Conservation (phyloP, 192 early-diverging fungal species). For the Rhizophagus clarus region DNA sequence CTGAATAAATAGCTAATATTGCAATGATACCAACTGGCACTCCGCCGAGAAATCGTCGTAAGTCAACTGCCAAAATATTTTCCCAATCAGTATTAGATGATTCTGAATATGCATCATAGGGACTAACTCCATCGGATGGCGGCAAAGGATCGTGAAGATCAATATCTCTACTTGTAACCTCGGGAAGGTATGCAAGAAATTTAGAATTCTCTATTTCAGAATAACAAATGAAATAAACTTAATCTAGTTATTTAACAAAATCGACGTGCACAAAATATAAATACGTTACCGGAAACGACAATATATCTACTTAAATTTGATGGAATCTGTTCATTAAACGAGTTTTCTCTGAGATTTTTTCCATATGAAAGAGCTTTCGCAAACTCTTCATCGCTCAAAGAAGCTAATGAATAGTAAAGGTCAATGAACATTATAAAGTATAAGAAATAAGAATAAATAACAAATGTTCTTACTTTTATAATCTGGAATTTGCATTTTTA, state of each 20-base stretch:
- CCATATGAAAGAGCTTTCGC: conserved; percentile 19
- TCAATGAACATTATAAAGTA: not conserved
- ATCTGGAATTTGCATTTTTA: conserved; percentile 12
- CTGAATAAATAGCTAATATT: not conserved
- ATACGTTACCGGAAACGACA: conserved; percentile 38
- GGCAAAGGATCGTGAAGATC: conserved; percentile 72
- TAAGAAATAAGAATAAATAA: not conserved
- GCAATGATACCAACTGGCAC: not conserved
- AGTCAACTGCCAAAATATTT: not conserved
- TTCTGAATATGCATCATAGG: not conserved
- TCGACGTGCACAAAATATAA: conserved; percentile 23
- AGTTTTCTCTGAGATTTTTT: conserved; percentile 11
- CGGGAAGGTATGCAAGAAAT: conserved; percentile 55
- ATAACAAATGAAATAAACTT: conserved; percentile 5
- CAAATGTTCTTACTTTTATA: not conserved
- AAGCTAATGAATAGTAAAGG: not conserved
- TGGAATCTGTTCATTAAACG: conserved; percentile 35
- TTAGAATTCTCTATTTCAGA: conserved; percentile 37
- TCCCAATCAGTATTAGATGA: not conserved
- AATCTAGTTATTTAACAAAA: not conserved
- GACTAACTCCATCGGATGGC: conserved; percentile 40
- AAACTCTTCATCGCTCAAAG: not conserved
- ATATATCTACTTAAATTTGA: conserved; percentile 48
- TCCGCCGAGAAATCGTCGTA: not conserved
- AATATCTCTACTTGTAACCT: conserved; percentile 46